Percentiles rank a stretch among this genome's conserved stretches.
phyloP scores from a whole-genome alignment of 1,284 basidiomycete species.

The Thecaphora thlaspeos region DNA sequence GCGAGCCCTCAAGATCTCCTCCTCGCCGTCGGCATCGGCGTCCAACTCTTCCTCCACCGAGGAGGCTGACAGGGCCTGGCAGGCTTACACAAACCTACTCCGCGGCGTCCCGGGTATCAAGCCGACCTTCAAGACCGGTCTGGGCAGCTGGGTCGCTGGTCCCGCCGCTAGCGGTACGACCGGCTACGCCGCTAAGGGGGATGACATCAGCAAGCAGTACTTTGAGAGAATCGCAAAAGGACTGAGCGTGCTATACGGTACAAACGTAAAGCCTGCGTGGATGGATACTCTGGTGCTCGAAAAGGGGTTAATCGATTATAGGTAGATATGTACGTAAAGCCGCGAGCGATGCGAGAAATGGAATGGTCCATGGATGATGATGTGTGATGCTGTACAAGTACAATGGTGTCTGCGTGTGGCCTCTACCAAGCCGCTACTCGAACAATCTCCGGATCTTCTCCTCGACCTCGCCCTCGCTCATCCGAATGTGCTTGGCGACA shows the following conservation, averaged over 20 bases:
- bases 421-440: conserved; percentile 1
- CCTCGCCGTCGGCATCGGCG: background rate
- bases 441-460: conserved; percentile 38
- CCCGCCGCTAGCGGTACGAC: conserved; percentile 39
- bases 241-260: conserved; percentile 39
- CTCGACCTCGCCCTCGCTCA: conserved; percentile 45
- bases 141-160: conserved; percentile 56
- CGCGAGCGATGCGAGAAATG: conserved; percentile 2
- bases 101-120: too few relatives aligned
- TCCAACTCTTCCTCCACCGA: background rate
- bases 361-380: background rate
- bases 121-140: conserved; percentile 26
- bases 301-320: background rate
- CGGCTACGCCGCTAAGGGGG: conserved; percentile 38
- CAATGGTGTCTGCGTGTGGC: too few relatives aligned
- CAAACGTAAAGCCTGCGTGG: conserved; percentile 23
- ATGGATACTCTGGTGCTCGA: conserved; percentile 30
- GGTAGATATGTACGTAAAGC: too few relatives aligned
- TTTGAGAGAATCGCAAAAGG: conserved; percentile 38
- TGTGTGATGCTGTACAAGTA: too few relatives aligned
- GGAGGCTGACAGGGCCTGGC: conserved; percentile 1
- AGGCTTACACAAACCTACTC: background rate
- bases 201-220: conserved; percentile 49
- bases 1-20: background rate
- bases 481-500: conserved; percentile 44